Evolutionary conservation across 2,329 filamentous ascomycete genomes (phyloP).

Genomic region (Tolypocladium inflatum): DNA sequence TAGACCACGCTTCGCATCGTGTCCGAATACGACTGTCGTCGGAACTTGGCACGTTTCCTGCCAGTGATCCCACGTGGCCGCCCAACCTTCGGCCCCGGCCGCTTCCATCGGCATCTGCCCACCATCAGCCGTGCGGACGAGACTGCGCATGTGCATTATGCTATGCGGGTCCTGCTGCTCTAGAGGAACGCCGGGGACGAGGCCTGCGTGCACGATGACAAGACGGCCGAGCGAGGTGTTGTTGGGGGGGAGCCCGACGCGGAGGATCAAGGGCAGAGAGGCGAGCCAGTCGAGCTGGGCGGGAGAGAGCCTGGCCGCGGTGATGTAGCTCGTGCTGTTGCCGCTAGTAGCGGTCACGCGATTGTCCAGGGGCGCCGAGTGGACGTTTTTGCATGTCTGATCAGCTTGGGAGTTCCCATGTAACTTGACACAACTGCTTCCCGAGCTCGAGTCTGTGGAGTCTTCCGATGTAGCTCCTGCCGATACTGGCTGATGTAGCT

Average conservation of each 20-base stretch:
- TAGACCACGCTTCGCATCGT: constrained; percentile 65
- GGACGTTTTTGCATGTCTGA: too few relatives aligned
- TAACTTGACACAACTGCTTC: too few relatives aligned
- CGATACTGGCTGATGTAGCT: neutral
- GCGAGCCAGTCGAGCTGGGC: neutral
- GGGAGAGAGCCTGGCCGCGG: neutral
- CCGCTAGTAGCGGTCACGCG: too few relatives aligned
- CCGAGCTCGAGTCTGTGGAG: too few relatives aligned
- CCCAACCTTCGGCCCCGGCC: constrained; percentile 4
- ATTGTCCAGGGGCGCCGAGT: too few relatives aligned
- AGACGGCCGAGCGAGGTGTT: constrained; percentile 2
- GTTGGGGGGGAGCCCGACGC: neutral
- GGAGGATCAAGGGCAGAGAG: neutral
- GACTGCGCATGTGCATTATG: constrained; percentile 80
- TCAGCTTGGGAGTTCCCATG: too few relatives aligned
- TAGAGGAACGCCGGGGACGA: constrained; percentile 62
- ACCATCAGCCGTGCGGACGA: constrained; percentile 37
- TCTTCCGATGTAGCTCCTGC: too few relatives aligned
- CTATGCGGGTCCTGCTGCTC: constrained; percentile 61
- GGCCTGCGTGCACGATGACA: constrained; percentile 69
- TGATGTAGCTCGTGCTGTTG: neutral
- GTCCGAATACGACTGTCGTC: constrained; percentile 69
- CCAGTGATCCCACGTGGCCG: constrained; percentile 6
- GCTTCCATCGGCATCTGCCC: neutral
- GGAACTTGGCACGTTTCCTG: constrained; percentile 12